Base-by-base conservation (phyloP, 139 green algal genomes). In the Coelastrella sp. region DNA sequence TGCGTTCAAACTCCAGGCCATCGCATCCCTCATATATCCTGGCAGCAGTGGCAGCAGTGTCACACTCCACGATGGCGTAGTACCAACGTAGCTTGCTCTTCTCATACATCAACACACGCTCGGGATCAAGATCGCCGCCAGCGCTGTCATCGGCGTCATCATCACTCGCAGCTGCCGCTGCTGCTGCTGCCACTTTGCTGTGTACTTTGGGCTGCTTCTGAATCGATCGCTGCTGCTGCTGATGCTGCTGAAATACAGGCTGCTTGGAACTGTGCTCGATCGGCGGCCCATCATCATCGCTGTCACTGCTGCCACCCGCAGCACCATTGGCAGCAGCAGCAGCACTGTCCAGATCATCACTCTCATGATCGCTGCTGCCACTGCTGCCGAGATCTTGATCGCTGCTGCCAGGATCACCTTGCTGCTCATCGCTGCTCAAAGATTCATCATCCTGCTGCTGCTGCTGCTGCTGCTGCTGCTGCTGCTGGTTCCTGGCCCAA, bases 11-110 rank as follows among this genome's bases (percentile, higher is more conserved):
- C 92, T 99, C 97, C 83, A 98, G 88, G 23, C 98, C 98, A 82
- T 99, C 98, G 89, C 97, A 99, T 93, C 97, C 95, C 13, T 92
- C 78, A 78, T 99, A 99, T 20, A 99, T 23, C 19, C 80, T 79
- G 11, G 86, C 90, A 60, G 97, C 98, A 1, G 97, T 96, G 22
- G 74, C 88, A 0, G 93, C 92, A 47, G 80, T 94, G 92, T 97
- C 94, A 85, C 94, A 99, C 85, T 97, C 95, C n/a, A 96, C 96
- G 0, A 99, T 97, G 65, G 96, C 97, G 84, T 97, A 98, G 89
- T 94, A 95, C 60, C 95, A 98, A 59, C 97, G 96, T 89, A 99
- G 93, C 64, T 95, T 95, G 20, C 94, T 95, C 47, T 93, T 90
- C 90, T 99, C 98, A 90, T 99, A 99, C 74, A 94, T 88, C 11